These are phyloP conservation scores for Pseudevernia furfuracea DNA, from an alignment of 495 filamentous ascomycete genomes.

Conservation along the genomic window DNA sequence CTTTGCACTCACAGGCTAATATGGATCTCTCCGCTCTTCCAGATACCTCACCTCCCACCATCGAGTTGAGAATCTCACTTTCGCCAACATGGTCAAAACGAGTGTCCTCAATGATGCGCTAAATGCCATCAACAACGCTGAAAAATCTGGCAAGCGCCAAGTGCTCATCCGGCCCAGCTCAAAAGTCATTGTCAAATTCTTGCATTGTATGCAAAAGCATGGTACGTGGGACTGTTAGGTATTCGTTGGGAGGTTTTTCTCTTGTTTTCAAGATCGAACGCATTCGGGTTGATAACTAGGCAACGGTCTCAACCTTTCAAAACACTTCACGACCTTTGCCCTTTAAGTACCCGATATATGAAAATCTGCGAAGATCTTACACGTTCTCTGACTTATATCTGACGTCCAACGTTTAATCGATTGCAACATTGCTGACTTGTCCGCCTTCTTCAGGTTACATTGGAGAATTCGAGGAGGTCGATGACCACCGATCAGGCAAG, in stretches of 20 bases:
- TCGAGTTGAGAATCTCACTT: constrained; percentile 79
- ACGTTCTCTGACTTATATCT: constrained; percentile 71
- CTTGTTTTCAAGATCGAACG: neutral
- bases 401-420: constrained; percentile 83
- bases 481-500: constrained; percentile 98
- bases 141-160: constrained; percentile 98
- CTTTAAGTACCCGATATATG: constrained; percentile 99
- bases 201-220: constrained; percentile 96
- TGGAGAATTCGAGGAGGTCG: constrained; percentile 99
- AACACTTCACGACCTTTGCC: constrained; percentile 72
- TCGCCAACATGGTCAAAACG: constrained; percentile 93
- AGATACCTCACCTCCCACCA: constrained; percentile 70
- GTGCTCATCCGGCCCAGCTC: constrained; percentile 92
- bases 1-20: constrained; percentile 90
- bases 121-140: constrained; percentile 99
- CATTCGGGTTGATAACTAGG: constrained; percentile 99
- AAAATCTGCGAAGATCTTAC: constrained; percentile 76
- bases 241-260: neutral
- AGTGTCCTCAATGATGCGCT: constrained; percentile 98
- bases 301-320: constrained; percentile 60
- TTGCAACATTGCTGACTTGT: constrained; percentile 56
- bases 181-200: constrained; percentile 99
- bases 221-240: constrained; percentile 58
- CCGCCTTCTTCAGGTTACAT: constrained; percentile 71
- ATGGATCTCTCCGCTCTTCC: constrained; percentile 30